These are phyloP conservation scores for Zymoseptoria crescenta DNA, from an alignment of 2,329 filamentous ascomycete species.

Conservation along the genomic window DNA sequence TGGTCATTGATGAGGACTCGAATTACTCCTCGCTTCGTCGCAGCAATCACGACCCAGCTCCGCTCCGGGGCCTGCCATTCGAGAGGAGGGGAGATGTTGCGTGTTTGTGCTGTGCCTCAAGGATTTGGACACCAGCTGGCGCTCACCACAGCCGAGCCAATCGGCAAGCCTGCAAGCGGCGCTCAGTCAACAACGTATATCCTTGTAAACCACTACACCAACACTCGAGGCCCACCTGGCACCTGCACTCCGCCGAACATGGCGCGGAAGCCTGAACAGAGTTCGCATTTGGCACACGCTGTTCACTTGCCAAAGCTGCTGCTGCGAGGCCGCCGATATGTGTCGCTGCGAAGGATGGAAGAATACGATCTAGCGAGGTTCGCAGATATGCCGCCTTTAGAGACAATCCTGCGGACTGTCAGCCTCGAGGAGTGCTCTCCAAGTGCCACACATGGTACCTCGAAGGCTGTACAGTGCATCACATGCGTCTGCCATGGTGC, in stretches of 20 bases:
- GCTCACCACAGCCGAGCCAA: neutral
- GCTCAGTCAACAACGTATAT: neutral
- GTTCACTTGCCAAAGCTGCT: neutral
- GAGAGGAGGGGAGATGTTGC: neutral
- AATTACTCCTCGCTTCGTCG: neutral
- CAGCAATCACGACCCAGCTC: neutral
- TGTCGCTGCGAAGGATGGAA: neutral
- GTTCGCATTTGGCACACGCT: neutral
- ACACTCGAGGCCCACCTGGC: neutral
- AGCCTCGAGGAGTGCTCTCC: neutral
- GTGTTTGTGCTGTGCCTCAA: neutral
- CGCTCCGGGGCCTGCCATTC: neutral
- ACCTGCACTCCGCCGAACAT: neutral
- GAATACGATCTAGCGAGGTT: neutral
- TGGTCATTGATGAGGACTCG: neutral
- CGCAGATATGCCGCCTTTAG: neutral
- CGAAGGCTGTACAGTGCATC: neutral
- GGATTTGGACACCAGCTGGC: neutral
- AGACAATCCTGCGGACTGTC: neutral
- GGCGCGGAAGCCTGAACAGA: neutral
- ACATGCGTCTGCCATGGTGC: neutral
- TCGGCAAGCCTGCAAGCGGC: neutral
- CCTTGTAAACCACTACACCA: neutral
- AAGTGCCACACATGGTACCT: neutral
- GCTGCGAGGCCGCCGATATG: neutral